Percentiles rank a stretch among this genome's conserved stretches.
These are phyloP conservation scores for Elsinoe perseae DNA, from an alignment of 2,329 filamentous ascomycete genomes.

Conservation along the genomic window DNA sequence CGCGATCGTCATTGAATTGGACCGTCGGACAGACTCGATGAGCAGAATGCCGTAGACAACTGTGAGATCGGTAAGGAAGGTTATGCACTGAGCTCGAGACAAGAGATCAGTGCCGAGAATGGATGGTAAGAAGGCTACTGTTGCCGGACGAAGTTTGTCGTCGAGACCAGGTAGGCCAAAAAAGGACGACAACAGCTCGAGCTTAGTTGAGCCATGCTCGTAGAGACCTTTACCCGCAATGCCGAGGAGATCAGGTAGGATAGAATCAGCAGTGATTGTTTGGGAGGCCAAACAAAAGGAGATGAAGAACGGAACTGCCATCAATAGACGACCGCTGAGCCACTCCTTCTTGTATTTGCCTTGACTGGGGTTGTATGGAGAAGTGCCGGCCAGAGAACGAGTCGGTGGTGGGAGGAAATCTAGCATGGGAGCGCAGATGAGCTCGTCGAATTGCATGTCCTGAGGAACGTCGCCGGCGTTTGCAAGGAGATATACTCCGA, in stretches of 20 bases:
- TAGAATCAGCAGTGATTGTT: not conserved
- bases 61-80: constrained; percentile 25
- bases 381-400: constrained; percentile 22
- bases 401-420: constrained; percentile 27
- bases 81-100: constrained; percentile 20
- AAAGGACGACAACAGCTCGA: not conserved
- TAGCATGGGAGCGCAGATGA: constrained; percentile 24
- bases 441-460: constrained; percentile 17
- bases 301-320: constrained; percentile 15
- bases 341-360: constrained; percentile 26
- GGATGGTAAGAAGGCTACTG: constrained; percentile 13
- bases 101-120: constrained; percentile 2
- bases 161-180: not conserved
- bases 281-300: not conserved
- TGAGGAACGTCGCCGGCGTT: constrained; percentile 15
- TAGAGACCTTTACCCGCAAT: not conserved
- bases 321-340: constrained; percentile 14
- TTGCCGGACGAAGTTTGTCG: constrained; percentile 5
- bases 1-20: constrained; percentile 25
- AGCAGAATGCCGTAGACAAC: constrained; percentile 27
- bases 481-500: constrained; percentile 14
- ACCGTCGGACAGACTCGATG: constrained; percentile 26
- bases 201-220: not conserved
- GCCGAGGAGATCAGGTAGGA: not conserved
- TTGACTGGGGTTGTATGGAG: constrained; percentile 27